Conservation (phyloP, 768 basidiomycete genomes). For the Mrakia frigida region DNA sequence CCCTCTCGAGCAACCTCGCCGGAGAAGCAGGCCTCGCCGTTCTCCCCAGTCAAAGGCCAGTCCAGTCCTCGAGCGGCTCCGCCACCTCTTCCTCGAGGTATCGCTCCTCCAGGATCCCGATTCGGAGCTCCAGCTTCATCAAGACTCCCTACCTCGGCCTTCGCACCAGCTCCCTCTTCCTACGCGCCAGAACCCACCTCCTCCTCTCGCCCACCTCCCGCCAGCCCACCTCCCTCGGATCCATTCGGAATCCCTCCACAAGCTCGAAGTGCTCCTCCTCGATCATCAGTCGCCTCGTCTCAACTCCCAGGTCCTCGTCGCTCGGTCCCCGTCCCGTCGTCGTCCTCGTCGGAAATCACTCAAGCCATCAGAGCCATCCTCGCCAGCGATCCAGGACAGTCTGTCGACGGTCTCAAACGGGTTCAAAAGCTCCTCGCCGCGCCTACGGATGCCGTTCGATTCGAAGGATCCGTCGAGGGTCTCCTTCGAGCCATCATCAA, state of each 20-base stretch:
- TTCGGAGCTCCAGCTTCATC: constrained; percentile 23
- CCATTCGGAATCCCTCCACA: background rate
- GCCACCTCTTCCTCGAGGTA: background rate
- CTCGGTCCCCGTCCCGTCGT: background rate
- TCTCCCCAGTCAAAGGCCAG: constrained; percentile 2
- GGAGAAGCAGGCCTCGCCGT: constrained; percentile 19
- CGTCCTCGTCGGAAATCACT: background rate
- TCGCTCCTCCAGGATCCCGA: constrained; percentile 8
- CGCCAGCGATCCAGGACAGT: constrained; percentile 74
- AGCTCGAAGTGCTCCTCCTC: constrained; percentile 12
- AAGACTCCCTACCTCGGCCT: constrained; percentile 16
- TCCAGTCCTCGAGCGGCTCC: constrained; percentile 10
- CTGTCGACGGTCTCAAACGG: constrained; percentile 89
- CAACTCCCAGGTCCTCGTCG: constrained; percentile 3
- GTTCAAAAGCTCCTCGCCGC: constrained; percentile 79
- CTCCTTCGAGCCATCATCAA: constrained; percentile 78
- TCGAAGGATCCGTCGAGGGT: constrained; percentile 65
- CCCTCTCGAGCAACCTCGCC: constrained; percentile 16
- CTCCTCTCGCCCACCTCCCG: background rate
- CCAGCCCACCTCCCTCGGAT: background rate
- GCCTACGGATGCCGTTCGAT: constrained; percentile 60
- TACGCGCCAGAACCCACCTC: background rate
- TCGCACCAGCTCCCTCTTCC: background rate
- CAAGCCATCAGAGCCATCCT: constrained; percentile 71
- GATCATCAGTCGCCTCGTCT: background rate